Evolutionary conservation across 1,139 yeast genomes (phyloP), one percentile per base, ranked within the genome.

Genomic region (Protomyces macrosporus): DNA sequence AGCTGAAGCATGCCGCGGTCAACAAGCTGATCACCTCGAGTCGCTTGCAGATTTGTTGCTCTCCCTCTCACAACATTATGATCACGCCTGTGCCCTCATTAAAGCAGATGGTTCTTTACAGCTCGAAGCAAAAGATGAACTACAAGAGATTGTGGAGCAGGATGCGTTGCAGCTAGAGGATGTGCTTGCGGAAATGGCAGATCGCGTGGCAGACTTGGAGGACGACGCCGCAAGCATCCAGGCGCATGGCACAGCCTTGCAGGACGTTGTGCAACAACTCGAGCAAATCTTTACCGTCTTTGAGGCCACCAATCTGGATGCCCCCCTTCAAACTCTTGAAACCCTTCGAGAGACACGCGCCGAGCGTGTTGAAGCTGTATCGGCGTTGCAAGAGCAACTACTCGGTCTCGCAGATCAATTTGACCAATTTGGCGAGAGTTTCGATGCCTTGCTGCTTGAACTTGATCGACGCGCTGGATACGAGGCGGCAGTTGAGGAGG

Each of bases 161-260:
- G 63, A 60, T 48, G 63, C 58, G 7, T 32, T n/a, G 39, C 63
- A 60, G 16, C 53, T 60, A 23, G 63, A 60, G 34, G 63, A 60
- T 14, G 63, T 60, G 16, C 33, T 60, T 10, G 33, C 45, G 10
- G 63, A 60, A 39, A 50, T 60, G 37, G 55, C 45, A n/a, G 63
- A 60, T 32, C 32, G 58, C 4, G 34, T 51, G 10, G 54, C 23
- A 32, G 58, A 60, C 23, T 33, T 53, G n/a, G 63, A 45, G 40
- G 63, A 53, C 23, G 58, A 53, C 37, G 40, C 45, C 34, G 32
- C 53, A 6, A 10, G 36, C 5, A 50, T 53, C 36, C 30, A 45
- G 34, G 37, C 32, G 9, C 54, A 60, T 30, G 34, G 42, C 42
- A 23, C 33, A n/a, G 63, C 32, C 10, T 36, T 54, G 12, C 39